A percentile compares a stretch with the other conserved stretches of the same genome.
Evolutionary conservation across 805 yeast species (phyloP).

Genomic region (Lipomyces starkeyi): DNA sequence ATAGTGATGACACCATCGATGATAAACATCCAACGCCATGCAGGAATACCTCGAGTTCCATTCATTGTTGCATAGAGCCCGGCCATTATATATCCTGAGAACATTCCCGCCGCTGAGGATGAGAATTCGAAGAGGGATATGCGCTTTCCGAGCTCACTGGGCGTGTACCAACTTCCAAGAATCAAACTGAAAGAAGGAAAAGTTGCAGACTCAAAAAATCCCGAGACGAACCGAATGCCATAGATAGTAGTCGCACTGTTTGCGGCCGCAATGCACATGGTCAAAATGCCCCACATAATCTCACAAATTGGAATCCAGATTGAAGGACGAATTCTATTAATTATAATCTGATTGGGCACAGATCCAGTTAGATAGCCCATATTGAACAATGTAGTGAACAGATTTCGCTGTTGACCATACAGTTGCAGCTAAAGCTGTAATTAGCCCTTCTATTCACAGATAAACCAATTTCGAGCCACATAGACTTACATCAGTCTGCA

Average conservation of each 20-base stretch:
- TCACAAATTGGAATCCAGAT: slow-evolving; percentile 61
- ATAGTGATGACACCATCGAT: slow-evolving; percentile 61
- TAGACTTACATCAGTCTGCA: slow-evolving; percentile 45
- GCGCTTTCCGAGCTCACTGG: slow-evolving; percentile 55
- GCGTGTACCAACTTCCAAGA: slow-evolving; percentile 62
- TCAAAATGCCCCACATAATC: slow-evolving; percentile 66
- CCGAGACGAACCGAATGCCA: slow-evolving; percentile 68
- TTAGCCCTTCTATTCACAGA: background rate
- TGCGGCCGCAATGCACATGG: slow-evolving; percentile 55
- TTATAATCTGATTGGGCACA: slow-evolving; percentile 46
- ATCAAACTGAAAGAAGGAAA: slow-evolving; percentile 53
- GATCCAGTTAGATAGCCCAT: slow-evolving; percentile 46
- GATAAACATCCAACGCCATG: slow-evolving; percentile 65
- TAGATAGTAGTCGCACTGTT: slow-evolving; percentile 58
- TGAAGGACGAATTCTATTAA: slow-evolving; percentile 40
- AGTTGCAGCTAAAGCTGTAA: slow-evolving; percentile 48
- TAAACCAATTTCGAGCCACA: background rate
- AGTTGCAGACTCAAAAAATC: slow-evolving; percentile 70
- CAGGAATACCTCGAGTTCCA: slow-evolving; percentile 41
- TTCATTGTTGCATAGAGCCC: slow-evolving; percentile 47
- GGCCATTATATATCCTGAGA: slow-evolving; percentile 61
- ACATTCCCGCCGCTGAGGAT: slow-evolving; percentile 58
- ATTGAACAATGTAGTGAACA: slow-evolving; percentile 52
- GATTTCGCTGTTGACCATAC: slow-evolving; percentile 63
- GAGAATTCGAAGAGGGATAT: slow-evolving; percentile 46